Evolutionary conservation across 345 rosid species (phyloP).

Genomic region (Conringia planisiliqua): DNA sequence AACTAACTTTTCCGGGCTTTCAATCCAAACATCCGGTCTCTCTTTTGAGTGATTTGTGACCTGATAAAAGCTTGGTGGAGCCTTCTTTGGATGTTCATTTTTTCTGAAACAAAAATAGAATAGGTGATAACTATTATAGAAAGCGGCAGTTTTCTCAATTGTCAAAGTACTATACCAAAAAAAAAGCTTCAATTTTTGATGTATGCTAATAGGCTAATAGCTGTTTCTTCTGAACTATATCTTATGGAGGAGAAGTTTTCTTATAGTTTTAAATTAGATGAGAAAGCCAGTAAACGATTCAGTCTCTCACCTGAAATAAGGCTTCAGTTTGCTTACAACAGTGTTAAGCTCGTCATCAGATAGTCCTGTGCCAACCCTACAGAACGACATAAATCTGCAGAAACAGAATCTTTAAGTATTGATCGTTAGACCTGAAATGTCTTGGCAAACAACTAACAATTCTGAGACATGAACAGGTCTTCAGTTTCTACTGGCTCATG

Average conservation of each 20-base stretch:
- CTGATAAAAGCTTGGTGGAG: slow-evolving; percentile 79
- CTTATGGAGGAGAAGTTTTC: not conserved
- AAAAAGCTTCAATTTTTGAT: not conserved
- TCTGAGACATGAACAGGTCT: too few species aligned
- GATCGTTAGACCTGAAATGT: not conserved
- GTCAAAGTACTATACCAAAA: not conserved
- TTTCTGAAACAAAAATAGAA: slow-evolving; percentile 42
- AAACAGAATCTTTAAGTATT: slow-evolving; percentile 17
- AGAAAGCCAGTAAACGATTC: not conserved
- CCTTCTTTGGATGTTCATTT: slow-evolving; percentile 81
- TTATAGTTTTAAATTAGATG: not conserved
- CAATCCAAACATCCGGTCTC: slow-evolving; percentile 99
- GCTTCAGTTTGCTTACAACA: slow-evolving; percentile 80
- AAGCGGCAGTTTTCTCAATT: not conserved
- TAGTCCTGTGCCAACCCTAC: slow-evolving; percentile 97
- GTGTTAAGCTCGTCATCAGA: slow-evolving; percentile 81
- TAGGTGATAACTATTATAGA: not conserved
- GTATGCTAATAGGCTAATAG: not conserved
- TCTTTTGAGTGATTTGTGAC: slow-evolving; percentile 85
- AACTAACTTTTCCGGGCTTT: slow-evolving; percentile 90
- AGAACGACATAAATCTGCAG: slow-evolving; percentile 86
- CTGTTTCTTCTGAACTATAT: not conserved
- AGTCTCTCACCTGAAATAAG: slow-evolving; percentile 68
- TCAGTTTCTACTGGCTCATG: too few species aligned
- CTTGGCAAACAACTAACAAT: not conserved